A percentile compares a stretch with the other conserved stretches of the same genome.
Evolutionary conservation across 108 stramenopile genomes (phyloP).

Genomic region (Nitzschia sp.): DNA sequence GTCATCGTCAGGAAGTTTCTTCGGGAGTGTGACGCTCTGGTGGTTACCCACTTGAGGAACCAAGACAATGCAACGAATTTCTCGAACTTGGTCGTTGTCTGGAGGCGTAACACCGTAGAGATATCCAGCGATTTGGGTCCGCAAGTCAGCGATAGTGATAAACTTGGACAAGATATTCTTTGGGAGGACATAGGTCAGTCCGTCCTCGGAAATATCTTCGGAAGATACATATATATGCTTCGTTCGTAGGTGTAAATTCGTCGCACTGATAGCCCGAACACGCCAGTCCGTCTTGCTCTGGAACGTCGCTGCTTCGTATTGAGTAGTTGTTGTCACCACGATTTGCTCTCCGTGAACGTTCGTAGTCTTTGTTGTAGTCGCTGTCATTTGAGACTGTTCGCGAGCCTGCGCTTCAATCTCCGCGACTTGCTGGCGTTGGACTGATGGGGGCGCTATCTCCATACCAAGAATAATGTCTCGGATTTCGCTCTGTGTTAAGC

Average conservation of each 20-base stretch:
- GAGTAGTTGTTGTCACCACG: constrained; percentile 96
- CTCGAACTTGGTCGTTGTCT: constrained; percentile 96
- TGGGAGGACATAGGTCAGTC: constrained; percentile 97
- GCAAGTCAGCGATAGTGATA: constrained; percentile 93
- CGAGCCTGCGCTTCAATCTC: constrained; percentile 99
- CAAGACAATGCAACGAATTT: constrained; percentile 95
- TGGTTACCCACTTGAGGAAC: constrained; percentile 99
- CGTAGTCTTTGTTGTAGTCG: constrained; percentile 97
- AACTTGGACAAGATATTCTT: constrained; percentile 98
- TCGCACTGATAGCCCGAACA: constrained; percentile 98
- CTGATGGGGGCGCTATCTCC: constrained; percentile 98
- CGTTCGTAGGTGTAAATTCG: constrained; percentile 97
- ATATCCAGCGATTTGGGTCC: constrained; percentile 98
- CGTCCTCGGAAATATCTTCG: constrained; percentile 95
- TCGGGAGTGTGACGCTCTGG: constrained; percentile 93
- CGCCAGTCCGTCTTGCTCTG: constrained; percentile 98
- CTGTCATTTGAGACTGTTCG: constrained; percentile 95
- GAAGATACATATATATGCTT: constrained; percentile 98
- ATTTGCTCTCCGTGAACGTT: constrained; percentile 99
- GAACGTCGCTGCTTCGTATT: constrained; percentile 98
- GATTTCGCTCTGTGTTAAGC: constrained; percentile 98
- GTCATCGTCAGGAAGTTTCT: constrained; percentile 89
- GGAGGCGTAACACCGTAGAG: constrained; percentile 96
- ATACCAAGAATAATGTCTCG: constrained; percentile 99
- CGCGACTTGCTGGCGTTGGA: constrained; percentile 98